These are phyloP conservation scores for Gloeophyllum trabeum DNA, from an alignment of 768 basidiomycete species.

Conservation along the genomic window DNA sequence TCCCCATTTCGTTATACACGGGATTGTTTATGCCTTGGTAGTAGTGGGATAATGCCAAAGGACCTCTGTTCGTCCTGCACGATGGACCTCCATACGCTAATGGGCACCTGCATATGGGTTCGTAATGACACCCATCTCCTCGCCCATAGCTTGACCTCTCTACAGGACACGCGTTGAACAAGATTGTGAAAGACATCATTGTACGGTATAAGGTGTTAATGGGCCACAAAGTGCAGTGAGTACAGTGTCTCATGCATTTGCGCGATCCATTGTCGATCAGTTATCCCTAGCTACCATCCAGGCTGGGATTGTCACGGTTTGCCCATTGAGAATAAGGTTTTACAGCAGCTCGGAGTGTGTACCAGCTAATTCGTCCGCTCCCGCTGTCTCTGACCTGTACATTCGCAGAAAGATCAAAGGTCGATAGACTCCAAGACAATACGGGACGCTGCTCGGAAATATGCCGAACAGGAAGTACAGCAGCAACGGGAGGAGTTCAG, in stretches of 20 bases:
- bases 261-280: too few relatives aligned
- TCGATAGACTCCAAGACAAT: constrained; percentile 48
- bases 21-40: not conserved
- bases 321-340: constrained; percentile 91
- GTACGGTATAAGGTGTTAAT: constrained; percentile 76
- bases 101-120: constrained; percentile 92
- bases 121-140: constrained; percentile 5
- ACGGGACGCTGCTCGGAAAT: constrained; percentile 56
- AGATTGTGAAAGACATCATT: constrained; percentile 92
- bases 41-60: constrained; percentile 55
- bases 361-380: constrained; percentile 1
- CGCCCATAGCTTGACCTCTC: not conserved
- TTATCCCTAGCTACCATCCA: constrained; percentile 78
- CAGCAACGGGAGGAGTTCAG: constrained; percentile 74
- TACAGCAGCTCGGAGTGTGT: constrained; percentile 62
- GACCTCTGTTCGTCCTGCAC: constrained; percentile 75
- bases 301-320: constrained; percentile 99
- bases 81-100: constrained; percentile 99
- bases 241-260: constrained; percentile 9
- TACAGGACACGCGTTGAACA: constrained; percentile 90
- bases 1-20: not conserved
- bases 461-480: constrained; percentile 63
- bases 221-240: constrained; percentile 77
- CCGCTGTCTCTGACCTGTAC: constrained; percentile 3
- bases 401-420: constrained; percentile 39